Conservation (phyloP, 768 basidiomycete genomes). For the Amanita molliuscula region DNA sequence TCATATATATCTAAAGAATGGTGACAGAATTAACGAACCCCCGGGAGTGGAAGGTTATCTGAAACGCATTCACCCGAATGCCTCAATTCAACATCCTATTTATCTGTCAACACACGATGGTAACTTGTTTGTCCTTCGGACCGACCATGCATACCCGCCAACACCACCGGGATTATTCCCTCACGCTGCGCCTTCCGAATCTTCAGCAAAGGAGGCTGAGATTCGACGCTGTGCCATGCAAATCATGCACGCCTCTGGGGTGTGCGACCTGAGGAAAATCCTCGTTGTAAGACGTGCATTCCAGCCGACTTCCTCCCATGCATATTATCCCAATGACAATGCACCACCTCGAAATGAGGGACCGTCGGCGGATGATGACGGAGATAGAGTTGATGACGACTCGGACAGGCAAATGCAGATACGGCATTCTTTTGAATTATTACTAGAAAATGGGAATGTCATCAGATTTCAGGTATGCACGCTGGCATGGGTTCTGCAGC, state of each 20-base stretch:
- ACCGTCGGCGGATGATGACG: conserved; percentile 38
- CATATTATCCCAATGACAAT: conserved; percentile 20
- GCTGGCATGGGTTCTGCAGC: background rate
- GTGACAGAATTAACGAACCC: conserved; percentile 56
- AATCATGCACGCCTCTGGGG: conserved; percentile 53
- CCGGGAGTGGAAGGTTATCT: conserved; percentile 82
- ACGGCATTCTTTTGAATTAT: conserved; percentile 69
- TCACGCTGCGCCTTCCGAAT: conserved; percentile 11
- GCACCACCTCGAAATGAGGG: conserved; percentile 29
- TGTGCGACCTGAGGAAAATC: conserved; percentile 66
- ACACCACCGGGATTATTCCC: conserved; percentile 47
- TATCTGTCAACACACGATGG: conserved; percentile 72
- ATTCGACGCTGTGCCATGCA: conserved; percentile 53
- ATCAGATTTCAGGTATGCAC: conserved; percentile 68
- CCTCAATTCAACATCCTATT: conserved; percentile 43
- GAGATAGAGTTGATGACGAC: conserved; percentile 44
- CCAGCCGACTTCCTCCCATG: conserved; percentile 27
- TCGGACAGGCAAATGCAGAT: conserved; percentile 41
- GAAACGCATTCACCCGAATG: conserved; percentile 53
- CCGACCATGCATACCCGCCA: conserved; percentile 54
- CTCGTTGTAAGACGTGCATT: conserved; percentile 54
- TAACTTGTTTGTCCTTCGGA: conserved; percentile 50
- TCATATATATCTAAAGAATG: conserved; percentile 31
- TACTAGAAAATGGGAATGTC: conserved; percentile 56
- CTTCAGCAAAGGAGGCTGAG: conserved; percentile 40